Percentiles rank a stretch among this genome's conserved stretches.
Conservation (phyloP, 352 stramenopile genomes). For the Phytophthora chlamydospora region DNA sequence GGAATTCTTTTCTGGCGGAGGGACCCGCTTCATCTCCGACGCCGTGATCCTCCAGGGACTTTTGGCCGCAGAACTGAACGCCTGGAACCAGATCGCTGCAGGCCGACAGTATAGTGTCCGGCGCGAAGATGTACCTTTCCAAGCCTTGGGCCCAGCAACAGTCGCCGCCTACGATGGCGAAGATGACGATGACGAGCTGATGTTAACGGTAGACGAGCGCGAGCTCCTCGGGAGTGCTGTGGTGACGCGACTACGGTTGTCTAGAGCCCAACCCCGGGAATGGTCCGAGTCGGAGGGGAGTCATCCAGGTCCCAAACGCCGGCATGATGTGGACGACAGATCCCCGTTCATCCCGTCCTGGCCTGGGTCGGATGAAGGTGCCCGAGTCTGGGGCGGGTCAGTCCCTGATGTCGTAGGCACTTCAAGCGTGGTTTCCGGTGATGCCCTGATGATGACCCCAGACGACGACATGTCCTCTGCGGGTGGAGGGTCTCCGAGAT, state of each 20-base stretch:
- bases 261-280: background rate
- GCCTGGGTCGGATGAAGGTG: background rate
- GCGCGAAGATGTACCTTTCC: background rate
- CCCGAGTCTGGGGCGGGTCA: background rate
- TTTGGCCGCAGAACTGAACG: background rate
- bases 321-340: background rate
- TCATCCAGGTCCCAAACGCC: slow-evolving; percentile 3
- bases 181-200: background rate
- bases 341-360: background rate
- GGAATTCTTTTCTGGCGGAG: too few species aligned
- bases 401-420: background rate
- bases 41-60: background rate
- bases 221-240: background rate
- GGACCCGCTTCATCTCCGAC: background rate
- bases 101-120: background rate
- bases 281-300: background rate
- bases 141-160: background rate
- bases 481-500: background rate
- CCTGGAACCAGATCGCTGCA: slow-evolving; percentile 1
- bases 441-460: slow-evolving; percentile 5
- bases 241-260: background rate
- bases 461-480: slow-evolving; percentile 10
- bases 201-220: background rate
- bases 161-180: background rate
- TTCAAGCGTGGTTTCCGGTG: slow-evolving; percentile 1